Base-by-base conservation (phyloP, 129 eudicot species). In the Oenanthe sinensis region DNA sequence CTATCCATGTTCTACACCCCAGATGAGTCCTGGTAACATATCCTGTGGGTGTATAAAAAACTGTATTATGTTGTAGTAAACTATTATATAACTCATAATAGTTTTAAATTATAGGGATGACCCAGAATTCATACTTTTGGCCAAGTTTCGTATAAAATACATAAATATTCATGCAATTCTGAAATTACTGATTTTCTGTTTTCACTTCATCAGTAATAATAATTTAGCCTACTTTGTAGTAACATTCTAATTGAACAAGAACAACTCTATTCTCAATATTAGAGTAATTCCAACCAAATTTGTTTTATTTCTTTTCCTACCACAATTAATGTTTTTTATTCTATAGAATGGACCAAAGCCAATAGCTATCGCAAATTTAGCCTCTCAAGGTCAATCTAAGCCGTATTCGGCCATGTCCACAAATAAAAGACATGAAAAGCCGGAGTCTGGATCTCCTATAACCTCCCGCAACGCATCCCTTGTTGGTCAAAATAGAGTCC, bases 321-420 rank as follows among this genome's bases (percentile, higher is more conserved):
- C 37, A 10, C 16, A 13, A 74, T 46, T 46, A 26, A 82, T 74
- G 52, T 74, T n/a, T 72, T 63, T 63, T 46, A 39, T 75, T 71
- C 79, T 87, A 85, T 80, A 92, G 97, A 87, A 92, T 83, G 97
- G 97, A 78, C 97, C 93, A 79, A 92, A 87, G 86, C 89, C 82
- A 76, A 88, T 89, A 81, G 54, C 79, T 33, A 70, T 74, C 2
- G 80, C 72, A 16, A 52, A 85, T 70, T 72, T 78, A 58, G 87
- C 71, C 45, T 63, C 85, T 49, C 63, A 24, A 46, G 69, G 82
- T 75, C 82, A 81, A 52, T 11, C 83, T 15, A 78, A 74, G 30
- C 80, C 72, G 5, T 88, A 71, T 74, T 46, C 84, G 37, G 36
- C 78, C 36, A 49, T 79, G 46, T 70, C 86, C 71, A 16, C 50